Evolutionary conservation across 305 asterid species (phyloP).

Genomic region (Ilex paraguariensis): DNA sequence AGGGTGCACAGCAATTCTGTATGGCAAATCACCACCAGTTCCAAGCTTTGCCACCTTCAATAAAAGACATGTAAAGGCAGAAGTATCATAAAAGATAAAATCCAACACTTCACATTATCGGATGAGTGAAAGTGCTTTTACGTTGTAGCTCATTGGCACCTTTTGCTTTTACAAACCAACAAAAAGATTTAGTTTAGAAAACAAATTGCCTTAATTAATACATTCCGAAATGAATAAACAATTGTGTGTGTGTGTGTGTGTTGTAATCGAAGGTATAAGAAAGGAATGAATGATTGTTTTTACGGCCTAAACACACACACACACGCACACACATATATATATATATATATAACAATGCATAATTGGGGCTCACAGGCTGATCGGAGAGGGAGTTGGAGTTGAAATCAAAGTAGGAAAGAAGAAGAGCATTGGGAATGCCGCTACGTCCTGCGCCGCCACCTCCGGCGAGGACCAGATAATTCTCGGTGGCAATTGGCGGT

Average conservation of each 20-base stretch:
- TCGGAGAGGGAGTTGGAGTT: constrained; percentile 59
- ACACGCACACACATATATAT: neutral
- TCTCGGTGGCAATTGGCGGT: neutral
- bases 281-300: no score
- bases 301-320: no score
- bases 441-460: constrained; percentile 97
- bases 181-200: neutral
- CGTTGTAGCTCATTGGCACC: no score
- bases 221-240: no score
- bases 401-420: constrained; percentile 49
- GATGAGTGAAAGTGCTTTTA: no score
- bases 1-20: constrained; percentile 89
- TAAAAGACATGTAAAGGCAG: neutral
- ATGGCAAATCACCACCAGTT: constrained; percentile 84
- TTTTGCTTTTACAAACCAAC: no score
- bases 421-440: constrained; percentile 78
- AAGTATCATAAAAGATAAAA: neutral
- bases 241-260: no score
- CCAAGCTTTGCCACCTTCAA: constrained; percentile 61
- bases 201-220: neutral
- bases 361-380: constrained; percentile 53
- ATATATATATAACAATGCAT: neutral
- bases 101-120: neutral
- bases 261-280: no score
- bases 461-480: constrained; percentile 67